phyloP scores from a whole-genome alignment of 352 stramenopile species.

The Globisporangium parvum region DNA sequence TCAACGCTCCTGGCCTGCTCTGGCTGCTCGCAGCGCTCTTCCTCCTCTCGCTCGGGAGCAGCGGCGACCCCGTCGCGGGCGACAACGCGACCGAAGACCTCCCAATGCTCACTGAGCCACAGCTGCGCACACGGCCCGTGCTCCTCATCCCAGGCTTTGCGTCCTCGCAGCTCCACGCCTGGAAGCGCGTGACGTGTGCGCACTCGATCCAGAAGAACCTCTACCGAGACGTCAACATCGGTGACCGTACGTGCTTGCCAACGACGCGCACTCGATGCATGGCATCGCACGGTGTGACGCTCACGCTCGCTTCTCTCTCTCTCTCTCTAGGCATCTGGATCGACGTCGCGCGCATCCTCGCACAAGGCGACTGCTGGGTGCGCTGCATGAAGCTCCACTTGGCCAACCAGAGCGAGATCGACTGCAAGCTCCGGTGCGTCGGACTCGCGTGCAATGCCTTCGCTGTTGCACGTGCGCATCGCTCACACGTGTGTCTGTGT shows the following conservation, averaged over 20 bases:
- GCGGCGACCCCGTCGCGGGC: conserved; percentile 9
- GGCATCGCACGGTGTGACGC: not conserved
- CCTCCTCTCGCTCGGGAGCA: conserved; percentile 13
- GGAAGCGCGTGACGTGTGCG: conserved; percentile 50
- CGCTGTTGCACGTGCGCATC: not conserved
- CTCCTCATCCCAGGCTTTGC: conserved; percentile 74
- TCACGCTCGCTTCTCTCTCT: not conserved
- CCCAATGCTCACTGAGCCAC: not conserved
- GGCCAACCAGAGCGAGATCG: conserved; percentile 56
- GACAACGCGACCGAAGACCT: conserved; percentile 3
- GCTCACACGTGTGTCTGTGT: not conserved
- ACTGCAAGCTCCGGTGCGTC: conserved; percentile 62
- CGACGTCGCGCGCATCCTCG: conserved; percentile 61
- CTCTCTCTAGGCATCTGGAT: conserved; percentile 47
- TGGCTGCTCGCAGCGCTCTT: conserved; percentile 13
- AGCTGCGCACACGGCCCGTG: conserved; percentile 39
- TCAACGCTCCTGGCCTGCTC: conserved; percentile 10
- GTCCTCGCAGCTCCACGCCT: conserved; percentile 71
- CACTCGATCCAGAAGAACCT: conserved; percentile 70
- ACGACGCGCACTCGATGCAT: not conserved
- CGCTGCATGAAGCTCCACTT: conserved; percentile 71
- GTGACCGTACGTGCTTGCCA: conserved; percentile 40
- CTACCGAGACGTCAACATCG: conserved; percentile 70
- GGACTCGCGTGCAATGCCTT: not conserved
- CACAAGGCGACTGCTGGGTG: conserved; percentile 73